Conservation (phyloP, 257 asterid species). For the Plantago major region DNA sequence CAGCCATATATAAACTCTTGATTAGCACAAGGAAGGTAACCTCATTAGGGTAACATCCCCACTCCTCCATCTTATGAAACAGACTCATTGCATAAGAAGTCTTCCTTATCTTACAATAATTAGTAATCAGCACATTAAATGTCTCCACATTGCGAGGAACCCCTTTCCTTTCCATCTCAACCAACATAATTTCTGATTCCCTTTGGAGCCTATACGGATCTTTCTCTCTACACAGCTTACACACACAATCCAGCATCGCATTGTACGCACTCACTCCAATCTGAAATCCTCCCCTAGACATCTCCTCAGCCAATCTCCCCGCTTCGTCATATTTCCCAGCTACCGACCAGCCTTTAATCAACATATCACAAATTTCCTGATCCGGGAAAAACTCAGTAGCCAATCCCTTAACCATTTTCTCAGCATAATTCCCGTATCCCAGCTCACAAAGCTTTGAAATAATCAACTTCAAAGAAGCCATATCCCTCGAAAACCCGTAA, state of each 20-base stretch:
- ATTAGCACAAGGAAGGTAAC: conserved; percentile 58
- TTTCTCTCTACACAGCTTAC: conserved; percentile 76
- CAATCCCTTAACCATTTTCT: conserved; percentile 77
- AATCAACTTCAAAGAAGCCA: conserved; percentile 52
- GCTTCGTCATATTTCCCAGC: conserved; percentile 79
- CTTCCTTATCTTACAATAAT: conserved; percentile 77
- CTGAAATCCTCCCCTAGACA: conserved; percentile 85
- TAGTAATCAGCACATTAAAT: conserved; percentile 69
- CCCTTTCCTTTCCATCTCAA: conserved; percentile 79
- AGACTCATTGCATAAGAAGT: conserved; percentile 61
- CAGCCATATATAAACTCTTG: conserved; percentile 90
- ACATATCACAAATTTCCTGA: conserved; percentile 61
- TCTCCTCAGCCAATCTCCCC: conserved; percentile 65
- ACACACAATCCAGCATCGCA: conserved; percentile 76
- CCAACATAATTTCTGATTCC: conserved; percentile 55
- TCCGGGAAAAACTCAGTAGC: conserved; percentile 91
- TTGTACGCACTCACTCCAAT: conserved; percentile 58
- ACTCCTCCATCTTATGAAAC: conserved; percentile 62
- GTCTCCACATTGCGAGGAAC: conserved; percentile 84
- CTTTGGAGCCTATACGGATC: conserved; percentile 65
- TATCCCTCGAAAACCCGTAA: conserved; percentile 53
- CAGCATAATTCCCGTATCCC: conserved; percentile 81
- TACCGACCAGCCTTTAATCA: conserved; percentile 85
- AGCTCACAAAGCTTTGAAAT: conserved; percentile 58
- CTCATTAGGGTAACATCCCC: conserved; percentile 77